These are phyloP conservation scores for Aureobasidium sp. DNA, from an alignment of 2,329 filamentous ascomycete species.

Conservation along the genomic window DNA sequence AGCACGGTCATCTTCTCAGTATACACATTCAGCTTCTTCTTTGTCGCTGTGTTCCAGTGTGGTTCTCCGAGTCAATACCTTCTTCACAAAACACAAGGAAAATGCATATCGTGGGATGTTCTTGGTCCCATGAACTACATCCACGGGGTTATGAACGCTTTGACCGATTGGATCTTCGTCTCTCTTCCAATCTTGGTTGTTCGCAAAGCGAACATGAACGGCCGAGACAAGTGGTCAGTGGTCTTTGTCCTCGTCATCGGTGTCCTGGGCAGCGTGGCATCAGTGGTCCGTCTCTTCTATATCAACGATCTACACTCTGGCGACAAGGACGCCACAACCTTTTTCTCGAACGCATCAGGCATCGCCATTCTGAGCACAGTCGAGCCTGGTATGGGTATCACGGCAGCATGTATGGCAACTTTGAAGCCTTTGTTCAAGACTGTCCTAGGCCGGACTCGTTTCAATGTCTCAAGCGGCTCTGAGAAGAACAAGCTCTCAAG, in stretches of 20 bases:
- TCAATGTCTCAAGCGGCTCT: not conserved
- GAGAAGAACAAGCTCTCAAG: not conserved
- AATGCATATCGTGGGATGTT: slow-evolving; percentile 21
- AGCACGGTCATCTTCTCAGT: slow-evolving; percentile 24
- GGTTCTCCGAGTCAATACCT: slow-evolving; percentile 23
- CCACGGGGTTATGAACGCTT: slow-evolving; percentile 29
- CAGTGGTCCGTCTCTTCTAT: slow-evolving; percentile 22
- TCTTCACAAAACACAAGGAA: slow-evolving; percentile 16
- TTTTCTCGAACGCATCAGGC: not conserved
- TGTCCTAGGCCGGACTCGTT: not conserved
- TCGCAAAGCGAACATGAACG: slow-evolving; percentile 34
- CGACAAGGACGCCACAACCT: not conserved
- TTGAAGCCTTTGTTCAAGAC: slow-evolving; percentile 27
- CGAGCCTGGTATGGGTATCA: slow-evolving; percentile 31
- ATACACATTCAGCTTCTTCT: slow-evolving; percentile 30
- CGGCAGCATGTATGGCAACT: slow-evolving; percentile 28
- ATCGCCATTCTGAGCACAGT: slow-evolving; percentile 24
- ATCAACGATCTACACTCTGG: slow-evolving; percentile 23
- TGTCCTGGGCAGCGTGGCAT: slow-evolving; percentile 22
- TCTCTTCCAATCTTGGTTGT: slow-evolving; percentile 35
- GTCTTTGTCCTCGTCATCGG: slow-evolving; percentile 35
- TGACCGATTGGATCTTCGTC: slow-evolving; percentile 31
- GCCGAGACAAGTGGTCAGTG: slow-evolving; percentile 35
- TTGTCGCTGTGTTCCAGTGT: slow-evolving; percentile 29
- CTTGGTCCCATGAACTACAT: slow-evolving; percentile 21